These are phyloP conservation scores for Brassica hybrid DNA, from an alignment of 441 rosid species.

Conservation along the genomic window DNA sequence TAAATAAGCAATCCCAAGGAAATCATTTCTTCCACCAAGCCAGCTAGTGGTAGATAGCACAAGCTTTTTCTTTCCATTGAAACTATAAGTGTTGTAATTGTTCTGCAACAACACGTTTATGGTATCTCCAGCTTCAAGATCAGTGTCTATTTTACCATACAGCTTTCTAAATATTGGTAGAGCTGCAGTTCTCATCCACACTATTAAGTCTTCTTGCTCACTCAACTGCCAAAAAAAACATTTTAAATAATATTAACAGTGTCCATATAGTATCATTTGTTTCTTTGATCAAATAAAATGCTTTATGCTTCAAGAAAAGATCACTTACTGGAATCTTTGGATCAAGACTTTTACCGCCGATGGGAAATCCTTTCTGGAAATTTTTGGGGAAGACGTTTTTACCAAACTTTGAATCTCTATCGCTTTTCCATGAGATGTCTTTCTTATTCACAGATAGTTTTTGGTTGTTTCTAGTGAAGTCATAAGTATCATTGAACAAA, in stretches of 20 bases:
- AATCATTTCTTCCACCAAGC: constrained; percentile 88
- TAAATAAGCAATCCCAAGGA: constrained; percentile 82
- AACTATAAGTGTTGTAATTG: constrained; percentile 82
- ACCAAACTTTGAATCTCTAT: constrained; percentile 82
- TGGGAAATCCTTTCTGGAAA: constrained; percentile 63
- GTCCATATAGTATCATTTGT: neutral
- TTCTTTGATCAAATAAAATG: neutral
- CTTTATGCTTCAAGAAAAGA: neutral
- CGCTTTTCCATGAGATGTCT: constrained; percentile 90
- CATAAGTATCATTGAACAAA: constrained; percentile 88
- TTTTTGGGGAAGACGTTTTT: constrained; percentile 69
- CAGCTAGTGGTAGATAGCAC: constrained; percentile 87
- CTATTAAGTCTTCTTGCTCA: constrained; percentile 89
- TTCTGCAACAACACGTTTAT: constrained; percentile 59
- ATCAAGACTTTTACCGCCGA: constrained; percentile 62
- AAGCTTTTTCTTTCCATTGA: constrained; percentile 75
- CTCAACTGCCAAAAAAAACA: constrained; percentile 59
- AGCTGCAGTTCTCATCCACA: constrained; percentile 98
- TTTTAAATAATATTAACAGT: neutral
- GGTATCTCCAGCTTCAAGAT: constrained; percentile 58
- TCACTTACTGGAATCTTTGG: constrained; percentile 54
- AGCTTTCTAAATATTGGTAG: constrained; percentile 91
- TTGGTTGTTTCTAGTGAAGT: constrained; percentile 53
- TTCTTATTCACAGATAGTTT: constrained; percentile 63
- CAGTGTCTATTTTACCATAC: constrained; percentile 83